Percentiles rank a stretch among this genome's conserved stretches.
Evolutionary conservation across 805 yeast genomes (phyloP).

Genomic region (Blastobotrys attinorum): DNA sequence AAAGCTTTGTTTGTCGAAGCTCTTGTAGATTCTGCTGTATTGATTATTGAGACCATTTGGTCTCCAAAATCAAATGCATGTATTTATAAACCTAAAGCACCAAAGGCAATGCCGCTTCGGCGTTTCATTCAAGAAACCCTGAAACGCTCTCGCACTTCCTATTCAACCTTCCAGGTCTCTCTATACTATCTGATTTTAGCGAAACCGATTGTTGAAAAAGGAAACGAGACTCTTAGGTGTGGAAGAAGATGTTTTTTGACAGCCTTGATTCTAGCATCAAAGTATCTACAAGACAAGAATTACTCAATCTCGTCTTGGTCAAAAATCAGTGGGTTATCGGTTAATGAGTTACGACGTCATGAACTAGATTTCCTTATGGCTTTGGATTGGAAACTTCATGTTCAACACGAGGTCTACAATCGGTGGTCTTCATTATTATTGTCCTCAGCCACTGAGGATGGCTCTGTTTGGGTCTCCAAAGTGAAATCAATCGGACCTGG

Average conservation of each 20-base stretch:
- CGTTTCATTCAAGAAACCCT: conserved; percentile 33
- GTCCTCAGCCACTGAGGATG: conserved; percentile 4
- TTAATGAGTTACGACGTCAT: conserved; percentile 40
- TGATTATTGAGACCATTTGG: conserved; percentile 27
- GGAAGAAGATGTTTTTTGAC: conserved; percentile 63
- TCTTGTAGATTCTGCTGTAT: conserved; percentile 22
- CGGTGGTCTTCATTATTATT: conserved; percentile 31
- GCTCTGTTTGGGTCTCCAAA: not conserved
- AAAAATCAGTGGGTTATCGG: conserved; percentile 57
- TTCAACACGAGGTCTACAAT: conserved; percentile 42
- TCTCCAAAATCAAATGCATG: no score
- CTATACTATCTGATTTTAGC: conserved; percentile 55
- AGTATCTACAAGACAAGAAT: conserved; percentile 66
- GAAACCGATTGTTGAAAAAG: conserved; percentile 20
- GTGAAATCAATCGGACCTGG: not conserved
- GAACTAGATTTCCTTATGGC: conserved; percentile 48
- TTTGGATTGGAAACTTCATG: conserved; percentile 50
- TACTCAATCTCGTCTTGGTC: conserved; percentile 67
- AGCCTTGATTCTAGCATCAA: conserved; percentile 62
- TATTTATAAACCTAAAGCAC: conserved; percentile 25
- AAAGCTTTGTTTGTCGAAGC: conserved; percentile 17
- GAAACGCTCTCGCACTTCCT: conserved; percentile 47
- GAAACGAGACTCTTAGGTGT: conserved; percentile 28
- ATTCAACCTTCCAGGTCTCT: conserved; percentile 56
- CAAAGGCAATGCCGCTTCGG: conserved; percentile 28